These are phyloP conservation scores for Helianthus tuberosus DNA, from an alignment of 129 eudicot genomes.

Conservation along the genomic window DNA sequence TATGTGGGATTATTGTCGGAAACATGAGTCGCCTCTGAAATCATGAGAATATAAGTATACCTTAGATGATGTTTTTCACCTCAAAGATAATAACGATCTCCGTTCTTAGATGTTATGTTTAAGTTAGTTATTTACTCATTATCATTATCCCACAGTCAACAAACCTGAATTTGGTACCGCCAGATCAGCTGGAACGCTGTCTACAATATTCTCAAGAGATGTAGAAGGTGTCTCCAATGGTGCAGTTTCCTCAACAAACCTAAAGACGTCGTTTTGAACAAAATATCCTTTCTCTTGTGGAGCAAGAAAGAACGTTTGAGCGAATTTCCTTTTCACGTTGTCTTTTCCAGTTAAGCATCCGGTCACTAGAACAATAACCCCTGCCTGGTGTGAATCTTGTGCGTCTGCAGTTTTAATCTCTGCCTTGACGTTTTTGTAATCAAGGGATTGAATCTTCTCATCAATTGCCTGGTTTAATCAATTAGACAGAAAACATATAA, in stretches of 20 bases:
- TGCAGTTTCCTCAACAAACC: slow-evolving; percentile 58
- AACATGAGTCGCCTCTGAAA: slow-evolving; percentile 46
- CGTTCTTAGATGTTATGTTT: no score
- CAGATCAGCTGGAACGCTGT: slow-evolving; percentile 23
- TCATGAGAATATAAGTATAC: slow-evolving; percentile 17
- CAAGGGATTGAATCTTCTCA: slow-evolving; percentile 59
- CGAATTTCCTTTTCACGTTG: slow-evolving; percentile 59
- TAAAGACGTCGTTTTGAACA: slow-evolving; percentile 75
- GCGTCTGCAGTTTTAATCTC: slow-evolving; percentile 93
- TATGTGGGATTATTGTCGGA: slow-evolving; percentile 34
- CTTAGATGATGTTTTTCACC: neutral
- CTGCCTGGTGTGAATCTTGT: slow-evolving; percentile 66
- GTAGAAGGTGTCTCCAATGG: slow-evolving; percentile 32
- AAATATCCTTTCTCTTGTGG: slow-evolving; percentile 87
- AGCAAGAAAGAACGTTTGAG: slow-evolving; percentile 85
- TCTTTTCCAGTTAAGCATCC: slow-evolving; percentile 88
- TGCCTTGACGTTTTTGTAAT: slow-evolving; percentile 73
- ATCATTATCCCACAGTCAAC: slow-evolving; percentile 26
- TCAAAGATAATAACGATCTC: neutral
- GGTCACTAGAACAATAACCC: slow-evolving; percentile 77
- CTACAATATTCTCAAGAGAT: slow-evolving; percentile 27
- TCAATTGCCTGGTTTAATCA: slow-evolving; percentile 56
- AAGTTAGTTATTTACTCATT: slow-evolving; percentile 8
- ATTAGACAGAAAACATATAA: no score
- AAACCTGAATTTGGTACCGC: slow-evolving; percentile 56